Base-by-base conservation (phyloP, 352 stramenopile species). In the Aphanomyces stellatus region DNA sequence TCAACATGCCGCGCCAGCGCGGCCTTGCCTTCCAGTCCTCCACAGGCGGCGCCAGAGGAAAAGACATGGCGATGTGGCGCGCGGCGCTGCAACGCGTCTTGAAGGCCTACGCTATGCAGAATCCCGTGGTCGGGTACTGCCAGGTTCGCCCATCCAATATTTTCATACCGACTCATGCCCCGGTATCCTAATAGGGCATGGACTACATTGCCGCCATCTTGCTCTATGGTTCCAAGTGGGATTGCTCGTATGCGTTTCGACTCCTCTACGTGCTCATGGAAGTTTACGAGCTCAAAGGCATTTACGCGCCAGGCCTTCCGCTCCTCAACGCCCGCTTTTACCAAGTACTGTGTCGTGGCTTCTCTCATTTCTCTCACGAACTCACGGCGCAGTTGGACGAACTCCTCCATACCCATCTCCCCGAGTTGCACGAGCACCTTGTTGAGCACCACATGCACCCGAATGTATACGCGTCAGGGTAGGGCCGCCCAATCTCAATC, bases 121-220 rank as follows among this genome's bases (percentile, higher is more conserved):
- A 96, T 59, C 75, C 87, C 17, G 69, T 71, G 0, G 69, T 96
- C 19, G 88, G 88, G 1, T 96, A 96, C 65, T 96, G 87, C 34
- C 88, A 96, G 73, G 78, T 87, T 46, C 28, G 64, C 51, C 33
- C 2, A 11, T 46, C n/a, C 37, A 46, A 46, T 46, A 17, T 17
- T 43, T 19, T 27, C 22, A 1, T 1, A 51, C 35, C 41, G n/a
- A n/a, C n/a, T n/a, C n/a, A n/a, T n/a, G n/a, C n/a, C n/a, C n/a
- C n/a, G n/a, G n/a, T n/a, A n/a, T n/a, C n/a, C 24, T 4, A 2
- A 15, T 37, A 67, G 60, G 60, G 60, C 43, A 67, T 67, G 60
- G 60, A 67, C 34, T 67, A 67, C 34, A 37, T 67, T 25, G 60
- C 42, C 13, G 40, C 60, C 6, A 43, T 67, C 17, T 25, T 67